A percentile compares a stretch with the other conserved stretches of the same genome.
Evolutionary conservation across 805 yeast genomes (phyloP).

Genomic region (Candida hungchunana): DNA sequence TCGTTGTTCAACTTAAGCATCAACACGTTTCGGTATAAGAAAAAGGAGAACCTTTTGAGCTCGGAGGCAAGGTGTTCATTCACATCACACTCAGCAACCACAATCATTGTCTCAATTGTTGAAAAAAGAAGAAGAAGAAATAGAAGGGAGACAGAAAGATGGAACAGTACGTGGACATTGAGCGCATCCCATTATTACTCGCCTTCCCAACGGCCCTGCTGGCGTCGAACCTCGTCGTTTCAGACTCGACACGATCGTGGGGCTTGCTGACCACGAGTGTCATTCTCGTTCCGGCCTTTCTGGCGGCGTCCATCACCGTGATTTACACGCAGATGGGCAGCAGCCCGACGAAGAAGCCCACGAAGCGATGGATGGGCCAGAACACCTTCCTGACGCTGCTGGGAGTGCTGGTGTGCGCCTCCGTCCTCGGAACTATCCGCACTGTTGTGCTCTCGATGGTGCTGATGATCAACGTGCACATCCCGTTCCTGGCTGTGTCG

Average conservation of each 20-base stretch:
- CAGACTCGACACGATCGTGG: constrained; percentile 6
- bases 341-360: background rate
- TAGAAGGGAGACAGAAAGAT: background rate
- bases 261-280: background rate
- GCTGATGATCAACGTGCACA: constrained; percentile 16
- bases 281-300: constrained; percentile 15
- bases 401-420: constrained; percentile 13
- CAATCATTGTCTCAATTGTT: background rate
- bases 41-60: too few species aligned
- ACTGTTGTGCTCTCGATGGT: constrained; percentile 20
- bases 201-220: constrained; percentile 26
- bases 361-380: constrained; percentile 2
- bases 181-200: constrained; percentile 23
- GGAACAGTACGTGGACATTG: constrained; percentile 20
- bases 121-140: background rate
- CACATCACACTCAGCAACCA: too few species aligned
- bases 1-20: too few species aligned
- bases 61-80: too few species aligned
- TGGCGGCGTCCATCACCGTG: constrained; percentile 14
- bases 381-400: constrained; percentile 7
- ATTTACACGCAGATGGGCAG: constrained; percentile 9
- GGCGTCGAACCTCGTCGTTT: constrained; percentile 19
- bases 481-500: constrained; percentile 8
- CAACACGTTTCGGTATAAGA: too few species aligned
- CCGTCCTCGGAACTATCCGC: constrained; percentile 23